A percentile compares a stretch with the other conserved stretches of the same genome.
These are phyloP conservation scores for Didymella keratinophila DNA, from an alignment of 2,329 filamentous ascomycete species.

Conservation along the genomic window DNA sequence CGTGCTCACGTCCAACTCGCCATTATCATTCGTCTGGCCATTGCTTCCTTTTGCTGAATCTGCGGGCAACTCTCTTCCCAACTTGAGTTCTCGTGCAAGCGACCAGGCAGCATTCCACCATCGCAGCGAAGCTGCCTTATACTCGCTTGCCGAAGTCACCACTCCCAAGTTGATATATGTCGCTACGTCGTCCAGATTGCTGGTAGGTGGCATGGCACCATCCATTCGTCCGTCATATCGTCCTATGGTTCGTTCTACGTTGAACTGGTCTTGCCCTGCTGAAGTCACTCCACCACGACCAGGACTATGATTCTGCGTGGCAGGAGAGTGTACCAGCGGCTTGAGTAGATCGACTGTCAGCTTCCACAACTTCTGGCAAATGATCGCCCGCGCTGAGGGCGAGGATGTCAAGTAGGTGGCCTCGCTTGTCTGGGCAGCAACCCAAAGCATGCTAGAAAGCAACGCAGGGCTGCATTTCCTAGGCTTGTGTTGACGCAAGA, in stretches of 20 bases:
- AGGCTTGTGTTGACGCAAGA: conserved; percentile 83
- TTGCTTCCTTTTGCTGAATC: conserved; percentile 54
- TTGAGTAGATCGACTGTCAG: conserved; percentile 84
- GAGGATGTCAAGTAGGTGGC: conserved; percentile 82
- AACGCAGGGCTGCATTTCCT: conserved; percentile 83
- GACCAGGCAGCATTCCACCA: conserved; percentile 99
- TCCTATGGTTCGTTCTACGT: conserved; percentile 69
- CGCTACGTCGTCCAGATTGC: conserved; percentile 84
- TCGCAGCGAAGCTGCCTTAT: conserved; percentile 87
- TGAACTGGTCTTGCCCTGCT: conserved; percentile 79
- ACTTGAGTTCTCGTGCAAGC: conserved; percentile 83
- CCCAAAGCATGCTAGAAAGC: conserved; percentile 94
- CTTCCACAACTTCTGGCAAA: conserved; percentile 87
- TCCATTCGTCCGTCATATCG: conserved; percentile 55
- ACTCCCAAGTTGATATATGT: conserved; percentile 93
- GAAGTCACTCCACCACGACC: conserved; percentile 70
- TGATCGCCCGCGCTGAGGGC: conserved; percentile 80
- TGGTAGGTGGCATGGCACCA: conserved; percentile 62
- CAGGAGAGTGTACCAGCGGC: conserved; percentile 81
- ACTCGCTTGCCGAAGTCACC: conserved; percentile 90
- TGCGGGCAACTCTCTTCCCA: conserved; percentile 81
- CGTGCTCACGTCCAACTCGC: conserved; percentile 49
- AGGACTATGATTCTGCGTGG: conserved; percentile 61
- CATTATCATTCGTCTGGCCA: conserved; percentile 40
- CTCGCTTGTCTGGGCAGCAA: conserved; percentile 90